Evolutionary conservation across 192 early-diverging fungal species (phyloP).

Genomic region (Backusella psychrophila): DNA sequence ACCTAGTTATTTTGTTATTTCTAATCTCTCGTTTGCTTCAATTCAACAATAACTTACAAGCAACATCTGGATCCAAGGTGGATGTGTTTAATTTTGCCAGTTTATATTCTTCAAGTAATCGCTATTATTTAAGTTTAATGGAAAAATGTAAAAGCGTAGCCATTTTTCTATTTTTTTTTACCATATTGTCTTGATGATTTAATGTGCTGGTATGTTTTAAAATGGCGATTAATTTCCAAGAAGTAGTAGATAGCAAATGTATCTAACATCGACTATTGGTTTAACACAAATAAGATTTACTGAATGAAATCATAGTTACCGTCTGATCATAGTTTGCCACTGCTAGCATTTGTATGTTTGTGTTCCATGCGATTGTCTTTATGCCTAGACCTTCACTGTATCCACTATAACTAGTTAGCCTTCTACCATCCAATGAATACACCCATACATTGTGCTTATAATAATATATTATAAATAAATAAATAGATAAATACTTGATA

Average conservation of each 20-base stretch:
- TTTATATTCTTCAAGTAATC: constrained; percentile 17
- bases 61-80: neutral
- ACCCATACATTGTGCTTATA: constrained; percentile 67
- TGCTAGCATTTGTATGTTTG: constrained; percentile 72
- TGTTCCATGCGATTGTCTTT: constrained; percentile 73
- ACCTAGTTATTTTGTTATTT: constrained; percentile 8
- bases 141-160: neutral
- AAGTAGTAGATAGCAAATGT: constrained; percentile 67
- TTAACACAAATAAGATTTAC: neutral
- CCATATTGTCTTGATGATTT: constrained; percentile 23
- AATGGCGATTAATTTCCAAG: constrained; percentile 65
- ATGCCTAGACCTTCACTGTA: constrained; percentile 73
- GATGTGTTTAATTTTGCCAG: neutral
- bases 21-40: neutral
- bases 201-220: constrained; percentile 55
- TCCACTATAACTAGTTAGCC: constrained; percentile 42
- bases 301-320: constrained; percentile 36
- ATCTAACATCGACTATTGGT: constrained; percentile 24
- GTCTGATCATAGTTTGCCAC: constrained; percentile 87
- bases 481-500: neutral
- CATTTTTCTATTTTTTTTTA: neutral
- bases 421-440: constrained; percentile 67
- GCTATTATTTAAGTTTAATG: constrained; percentile 4
- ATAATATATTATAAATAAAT: constrained; percentile 6
- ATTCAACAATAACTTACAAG: neutral